Evolutionary conservation across 2,329 filamentous ascomycete genomes (phyloP).

Genomic region (Diaporthe citrichinensis): DNA sequence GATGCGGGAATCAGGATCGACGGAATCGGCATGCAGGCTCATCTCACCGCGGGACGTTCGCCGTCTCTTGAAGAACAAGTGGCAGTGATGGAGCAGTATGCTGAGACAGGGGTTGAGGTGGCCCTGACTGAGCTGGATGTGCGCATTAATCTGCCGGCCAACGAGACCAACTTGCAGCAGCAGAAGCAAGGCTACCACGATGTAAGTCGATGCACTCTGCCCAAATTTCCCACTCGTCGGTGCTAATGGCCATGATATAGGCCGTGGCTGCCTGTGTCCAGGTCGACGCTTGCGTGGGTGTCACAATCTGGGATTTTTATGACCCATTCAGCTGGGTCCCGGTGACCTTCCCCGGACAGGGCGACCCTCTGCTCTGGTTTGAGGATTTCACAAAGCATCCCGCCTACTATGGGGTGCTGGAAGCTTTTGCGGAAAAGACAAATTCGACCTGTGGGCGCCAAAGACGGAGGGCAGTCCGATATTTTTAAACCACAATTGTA

Average conservation of each 20-base stretch:
- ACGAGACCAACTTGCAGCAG: slow-evolving; percentile 55
- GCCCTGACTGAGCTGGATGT: slow-evolving; percentile 74
- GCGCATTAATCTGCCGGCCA: slow-evolving; percentile 56
- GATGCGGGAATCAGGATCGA: slow-evolving; percentile 67
- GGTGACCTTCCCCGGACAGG: slow-evolving; percentile 51
- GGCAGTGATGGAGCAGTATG: slow-evolving; percentile 63
- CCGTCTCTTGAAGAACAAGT: slow-evolving; percentile 60
- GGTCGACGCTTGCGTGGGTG: slow-evolving; percentile 55
- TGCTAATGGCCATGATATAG: background rate
- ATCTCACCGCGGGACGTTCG: slow-evolving; percentile 67
- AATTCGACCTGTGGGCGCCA: slow-evolving; percentile 1
- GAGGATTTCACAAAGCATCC: slow-evolving; percentile 54
- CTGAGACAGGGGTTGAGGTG: slow-evolving; percentile 65
- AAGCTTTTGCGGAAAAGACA: slow-evolving; percentile 45
- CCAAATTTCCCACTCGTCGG: background rate
- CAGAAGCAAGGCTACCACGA: slow-evolving; percentile 62
- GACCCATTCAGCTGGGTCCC: slow-evolving; percentile 56
- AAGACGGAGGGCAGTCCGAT: background rate
- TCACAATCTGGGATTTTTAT: slow-evolving; percentile 60
- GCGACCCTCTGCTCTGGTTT: slow-evolving; percentile 52
- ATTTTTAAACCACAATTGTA: background rate
- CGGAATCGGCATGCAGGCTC: slow-evolving; percentile 73
- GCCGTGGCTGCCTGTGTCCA: slow-evolving; percentile 51
- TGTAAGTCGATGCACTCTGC: slow-evolving; percentile 11
- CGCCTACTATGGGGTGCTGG: slow-evolving; percentile 54